phyloP scores from a whole-genome alignment of 2,329 filamentous ascomycete genomes.

The Ceratocystis cacaofunesta region DNA sequence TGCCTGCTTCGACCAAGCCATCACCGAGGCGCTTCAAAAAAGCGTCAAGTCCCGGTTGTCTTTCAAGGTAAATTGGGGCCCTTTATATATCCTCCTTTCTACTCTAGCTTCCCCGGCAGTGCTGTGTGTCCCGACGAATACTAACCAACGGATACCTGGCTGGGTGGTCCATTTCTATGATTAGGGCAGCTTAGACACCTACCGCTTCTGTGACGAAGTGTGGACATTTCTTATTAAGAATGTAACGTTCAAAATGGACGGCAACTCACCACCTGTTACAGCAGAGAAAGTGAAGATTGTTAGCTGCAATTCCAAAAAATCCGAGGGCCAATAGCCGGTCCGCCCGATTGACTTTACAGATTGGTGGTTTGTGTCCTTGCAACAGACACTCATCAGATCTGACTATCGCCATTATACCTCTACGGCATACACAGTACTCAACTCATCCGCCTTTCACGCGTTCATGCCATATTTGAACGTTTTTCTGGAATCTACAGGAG shows the following conservation, averaged over 20 bases:
- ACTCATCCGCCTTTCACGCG: background rate
- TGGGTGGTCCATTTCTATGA: background rate
- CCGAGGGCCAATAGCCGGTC: slow-evolving; percentile 25
- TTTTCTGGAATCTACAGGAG: background rate
- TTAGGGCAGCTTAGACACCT: slow-evolving; percentile 90
- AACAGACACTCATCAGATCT: background rate
- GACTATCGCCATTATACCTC: too few relatives aligned
- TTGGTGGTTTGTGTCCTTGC: background rate
- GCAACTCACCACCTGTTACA: slow-evolving; percentile 51
- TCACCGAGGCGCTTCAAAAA: slow-evolving; percentile 80
- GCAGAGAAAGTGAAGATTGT: slow-evolving; percentile 98
- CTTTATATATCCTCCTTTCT: background rate
- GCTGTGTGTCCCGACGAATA: background rate
- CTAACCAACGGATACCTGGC: background rate
- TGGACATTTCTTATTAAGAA: slow-evolving; percentile 99
- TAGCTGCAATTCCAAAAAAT: slow-evolving; percentile 79
- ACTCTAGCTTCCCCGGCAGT: background rate
- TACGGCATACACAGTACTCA: too few relatives aligned
- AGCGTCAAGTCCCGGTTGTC: slow-evolving; percentile 81
- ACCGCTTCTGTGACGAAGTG: slow-evolving; percentile 98
- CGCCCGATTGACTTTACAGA: background rate
- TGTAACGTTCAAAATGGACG: slow-evolving; percentile 96
- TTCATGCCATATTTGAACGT: background rate
- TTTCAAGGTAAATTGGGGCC: slow-evolving; percentile 59
- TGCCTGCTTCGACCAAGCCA: slow-evolving; percentile 83